Evolutionary conservation across 768 basidiomycete species (phyloP).

Genomic region (Xerocomus spinulosus): DNA sequence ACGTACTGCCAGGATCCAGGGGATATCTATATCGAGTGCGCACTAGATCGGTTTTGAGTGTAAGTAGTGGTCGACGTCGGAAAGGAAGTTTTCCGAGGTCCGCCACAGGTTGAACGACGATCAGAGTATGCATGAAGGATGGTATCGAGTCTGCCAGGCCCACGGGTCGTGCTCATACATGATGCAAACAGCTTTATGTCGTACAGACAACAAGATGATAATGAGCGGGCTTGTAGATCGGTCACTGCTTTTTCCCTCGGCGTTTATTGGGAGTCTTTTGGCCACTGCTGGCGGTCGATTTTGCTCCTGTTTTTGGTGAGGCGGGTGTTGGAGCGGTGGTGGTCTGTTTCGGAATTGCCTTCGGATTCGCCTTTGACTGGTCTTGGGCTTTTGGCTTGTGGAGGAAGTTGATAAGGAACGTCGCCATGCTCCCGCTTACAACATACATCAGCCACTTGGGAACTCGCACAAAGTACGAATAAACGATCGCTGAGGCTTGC

Average conservation of each 20-base stretch:
- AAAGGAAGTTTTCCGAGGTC: no score
- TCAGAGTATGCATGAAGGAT: no score
- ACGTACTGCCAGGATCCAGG: no score
- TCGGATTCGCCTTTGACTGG: conserved; percentile 4
- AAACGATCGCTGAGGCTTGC: conserved; percentile 42
- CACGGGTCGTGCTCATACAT: no score
- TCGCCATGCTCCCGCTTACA: conserved; percentile 59
- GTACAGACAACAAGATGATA: neutral
- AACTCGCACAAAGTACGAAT: conserved; percentile 47
- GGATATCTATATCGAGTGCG: no score
- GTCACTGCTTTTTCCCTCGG: conserved; percentile 23
- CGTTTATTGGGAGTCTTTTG: conserved; percentile 27
- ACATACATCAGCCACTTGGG: conserved; percentile 74
- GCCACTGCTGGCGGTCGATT: conserved; percentile 12
- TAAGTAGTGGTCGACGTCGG: no score
- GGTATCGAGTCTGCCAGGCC: no score
- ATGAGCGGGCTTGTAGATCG: neutral
- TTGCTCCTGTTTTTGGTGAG: conserved; percentile 8
- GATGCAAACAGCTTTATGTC: neutral
- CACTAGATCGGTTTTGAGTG: no score
- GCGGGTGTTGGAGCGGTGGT: neutral
- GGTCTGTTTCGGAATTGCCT: conserved; percentile 1
- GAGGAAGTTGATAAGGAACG: conserved; percentile 60
- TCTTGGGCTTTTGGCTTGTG: conserved; percentile 36
- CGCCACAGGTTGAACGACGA: no score